phyloP scores from a whole-genome alignment of 768 basidiomycete species.

The Imleria badia region DNA sequence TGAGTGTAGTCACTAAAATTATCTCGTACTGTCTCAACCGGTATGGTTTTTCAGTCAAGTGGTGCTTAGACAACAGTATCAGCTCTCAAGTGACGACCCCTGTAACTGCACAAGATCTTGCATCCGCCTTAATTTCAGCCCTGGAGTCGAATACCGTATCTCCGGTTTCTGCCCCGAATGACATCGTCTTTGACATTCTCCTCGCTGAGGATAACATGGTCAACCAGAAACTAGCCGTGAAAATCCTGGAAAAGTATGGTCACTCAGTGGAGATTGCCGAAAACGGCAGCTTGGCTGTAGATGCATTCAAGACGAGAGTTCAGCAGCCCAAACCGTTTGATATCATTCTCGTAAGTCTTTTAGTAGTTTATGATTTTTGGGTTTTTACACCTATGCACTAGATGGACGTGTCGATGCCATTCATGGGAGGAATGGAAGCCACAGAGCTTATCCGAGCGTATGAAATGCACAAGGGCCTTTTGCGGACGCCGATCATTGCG shows the following conservation, averaged over 20 bases:
- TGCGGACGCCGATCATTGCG: conserved; percentile 89
- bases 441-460: conserved; percentile 88
- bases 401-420: conserved; percentile 99
- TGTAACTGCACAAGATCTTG: conserved; percentile 82
- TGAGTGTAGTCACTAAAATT: conserved; percentile 38
- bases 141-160: conserved; percentile 94
- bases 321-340: conserved; percentile 76
- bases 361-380: background rate
- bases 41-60: conserved; percentile 63
- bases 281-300: conserved; percentile 92
- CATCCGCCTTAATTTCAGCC: conserved; percentile 89
- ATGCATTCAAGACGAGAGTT: conserved; percentile 82
- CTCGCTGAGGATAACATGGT: conserved; percentile 97
- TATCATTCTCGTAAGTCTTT: conserved; percentile 76
- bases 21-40: conserved; percentile 2
- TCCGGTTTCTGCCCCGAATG: conserved; percentile 81
- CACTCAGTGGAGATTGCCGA: conserved; percentile 96
- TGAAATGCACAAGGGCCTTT: conserved; percentile 69
- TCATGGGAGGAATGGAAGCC: conserved; percentile 99
- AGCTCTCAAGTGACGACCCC: conserved; percentile 94
- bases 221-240: conserved; percentile 94
- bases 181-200: conserved; percentile 87
- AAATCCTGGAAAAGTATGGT: conserved; percentile 94
- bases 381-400: conserved; percentile 31
- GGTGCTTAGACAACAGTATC: conserved; percentile 96